Evolutionary conservation across 352 stramenopile genomes (phyloP).

Genomic region (Phytophthora pinifolia): DNA sequence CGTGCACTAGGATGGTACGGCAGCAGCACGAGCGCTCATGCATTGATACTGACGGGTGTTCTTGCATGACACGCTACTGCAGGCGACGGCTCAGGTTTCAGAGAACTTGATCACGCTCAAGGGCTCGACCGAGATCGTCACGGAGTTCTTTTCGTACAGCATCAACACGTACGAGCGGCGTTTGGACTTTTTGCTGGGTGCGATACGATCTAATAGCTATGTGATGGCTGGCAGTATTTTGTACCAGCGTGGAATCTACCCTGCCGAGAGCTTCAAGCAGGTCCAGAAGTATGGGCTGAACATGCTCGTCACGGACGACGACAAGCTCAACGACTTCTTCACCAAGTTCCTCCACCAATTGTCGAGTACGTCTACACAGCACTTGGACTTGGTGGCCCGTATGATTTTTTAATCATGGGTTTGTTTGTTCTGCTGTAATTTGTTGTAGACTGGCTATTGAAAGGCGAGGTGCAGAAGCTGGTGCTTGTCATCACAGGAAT

Average conservation of each 20-base stretch:
- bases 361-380: conserved; percentile 45
- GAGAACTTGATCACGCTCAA: conserved; percentile 98
- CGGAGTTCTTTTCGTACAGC: conserved; percentile 99
- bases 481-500: conserved; percentile 98
- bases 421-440: not conserved
- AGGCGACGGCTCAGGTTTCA: conserved; percentile 69
- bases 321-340: conserved; percentile 96
- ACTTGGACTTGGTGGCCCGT: too few species aligned
- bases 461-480: conserved; percentile 96
- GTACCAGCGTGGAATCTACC: conserved; percentile 98
- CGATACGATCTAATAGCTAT: conserved; percentile 6
- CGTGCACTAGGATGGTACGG: conserved; percentile 22
- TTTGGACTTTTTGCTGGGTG: conserved; percentile 7
- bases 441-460: conserved; percentile 91
- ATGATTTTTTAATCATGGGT: not conserved
- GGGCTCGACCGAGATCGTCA: conserved; percentile 98
- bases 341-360: conserved; percentile 92
- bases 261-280: conserved; percentile 97
- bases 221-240: conserved; percentile 75
- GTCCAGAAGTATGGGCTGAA: conserved; percentile 98
- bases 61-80: conserved; percentile 3
- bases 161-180: conserved; percentile 93
- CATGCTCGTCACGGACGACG: conserved; percentile 97
- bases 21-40: not conserved
- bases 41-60: not conserved